These are phyloP conservation scores for Metrosideros polymorpha DNA, from an alignment of 441 rosid genomes.

Conservation along the genomic window DNA sequence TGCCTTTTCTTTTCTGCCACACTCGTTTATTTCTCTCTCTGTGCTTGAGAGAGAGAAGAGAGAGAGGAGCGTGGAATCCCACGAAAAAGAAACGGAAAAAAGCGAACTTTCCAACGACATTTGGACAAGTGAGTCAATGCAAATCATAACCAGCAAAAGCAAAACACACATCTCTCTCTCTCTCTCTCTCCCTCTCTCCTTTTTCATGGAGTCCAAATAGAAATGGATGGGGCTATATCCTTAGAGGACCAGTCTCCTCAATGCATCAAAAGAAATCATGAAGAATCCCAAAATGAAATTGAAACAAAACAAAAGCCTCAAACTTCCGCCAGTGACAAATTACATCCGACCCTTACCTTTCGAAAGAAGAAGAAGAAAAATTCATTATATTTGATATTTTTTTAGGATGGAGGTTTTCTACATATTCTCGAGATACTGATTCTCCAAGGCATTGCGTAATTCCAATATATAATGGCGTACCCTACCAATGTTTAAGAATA, in stretches of 20 bases:
- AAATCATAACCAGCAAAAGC: slow-evolving; percentile 34
- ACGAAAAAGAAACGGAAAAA: slow-evolving; percentile 22
- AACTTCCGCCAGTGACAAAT: neutral
- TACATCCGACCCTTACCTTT: neutral
- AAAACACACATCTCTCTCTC: neutral
- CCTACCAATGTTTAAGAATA: neutral
- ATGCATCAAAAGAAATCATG: neutral
- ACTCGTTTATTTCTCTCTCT: neutral
- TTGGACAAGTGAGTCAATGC: slow-evolving; percentile 83
- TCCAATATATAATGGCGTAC: neutral
- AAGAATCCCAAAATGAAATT: neutral
- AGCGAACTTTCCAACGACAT: slow-evolving; percentile 59
- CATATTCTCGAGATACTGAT: neutral
- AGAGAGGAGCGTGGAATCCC: slow-evolving; percentile 23
- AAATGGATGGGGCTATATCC: neutral
- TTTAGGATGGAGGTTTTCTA: neutral
- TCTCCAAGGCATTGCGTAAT: neutral
- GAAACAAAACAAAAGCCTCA: neutral
- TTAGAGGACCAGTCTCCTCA: neutral
- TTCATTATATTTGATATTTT: neutral
- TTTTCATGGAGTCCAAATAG: neutral
- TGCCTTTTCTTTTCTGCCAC: neutral
- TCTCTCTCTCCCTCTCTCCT: neutral
- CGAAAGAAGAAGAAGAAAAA: neutral
- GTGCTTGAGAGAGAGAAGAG: neutral